Conservation (phyloP, 2,329 filamentous ascomycete genomes). For the Aciculosporium take region DNA sequence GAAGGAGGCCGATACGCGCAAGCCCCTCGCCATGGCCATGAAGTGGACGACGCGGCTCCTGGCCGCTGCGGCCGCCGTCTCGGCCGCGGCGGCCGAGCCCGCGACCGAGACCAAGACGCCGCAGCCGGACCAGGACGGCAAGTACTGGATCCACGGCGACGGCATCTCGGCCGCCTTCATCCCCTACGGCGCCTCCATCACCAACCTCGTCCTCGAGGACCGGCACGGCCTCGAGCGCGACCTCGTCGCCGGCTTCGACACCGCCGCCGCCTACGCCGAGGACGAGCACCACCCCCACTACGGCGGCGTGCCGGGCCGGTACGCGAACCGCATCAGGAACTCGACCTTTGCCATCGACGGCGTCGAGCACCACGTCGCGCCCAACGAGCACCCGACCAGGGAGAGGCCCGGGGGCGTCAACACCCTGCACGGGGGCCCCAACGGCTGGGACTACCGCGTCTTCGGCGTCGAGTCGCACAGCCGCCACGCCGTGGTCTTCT, state of each 20-base stretch:
- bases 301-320: slow-evolving; percentile 59
- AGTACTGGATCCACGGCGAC: slow-evolving; percentile 57
- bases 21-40: slow-evolving; percentile 11
- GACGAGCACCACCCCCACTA: slow-evolving; percentile 56
- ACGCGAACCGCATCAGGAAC: slow-evolving; percentile 72
- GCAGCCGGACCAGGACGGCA: slow-evolving; percentile 42
- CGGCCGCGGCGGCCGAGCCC: slow-evolving; percentile 7
- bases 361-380: slow-evolving; percentile 38
- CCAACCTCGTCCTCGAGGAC: slow-evolving; percentile 57
- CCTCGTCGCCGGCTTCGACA: slow-evolving; percentile 61
- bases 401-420: slow-evolving; percentile 39
- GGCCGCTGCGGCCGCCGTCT: slow-evolving; percentile 9
- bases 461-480: slow-evolving; percentile 62
- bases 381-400: slow-evolving; percentile 48
- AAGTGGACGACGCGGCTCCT: slow-evolving; percentile 9
- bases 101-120: slow-evolving; percentile 7
- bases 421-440: slow-evolving; percentile 54
- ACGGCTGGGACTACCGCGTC: slow-evolving; percentile 67
- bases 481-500: slow-evolving; percentile 56
- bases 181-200: slow-evolving; percentile 58
- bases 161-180: slow-evolving; percentile 57
- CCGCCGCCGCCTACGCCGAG: slow-evolving; percentile 53
- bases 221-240: slow-evolving; percentile 54
- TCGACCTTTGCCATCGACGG: slow-evolving; percentile 57
- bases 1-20: background rate